Evolutionary conservation across 495 filamentous ascomycete species (phyloP), one percentile per base, ranked within the genome.

Genomic region (Cudoniella acicularis): DNA sequence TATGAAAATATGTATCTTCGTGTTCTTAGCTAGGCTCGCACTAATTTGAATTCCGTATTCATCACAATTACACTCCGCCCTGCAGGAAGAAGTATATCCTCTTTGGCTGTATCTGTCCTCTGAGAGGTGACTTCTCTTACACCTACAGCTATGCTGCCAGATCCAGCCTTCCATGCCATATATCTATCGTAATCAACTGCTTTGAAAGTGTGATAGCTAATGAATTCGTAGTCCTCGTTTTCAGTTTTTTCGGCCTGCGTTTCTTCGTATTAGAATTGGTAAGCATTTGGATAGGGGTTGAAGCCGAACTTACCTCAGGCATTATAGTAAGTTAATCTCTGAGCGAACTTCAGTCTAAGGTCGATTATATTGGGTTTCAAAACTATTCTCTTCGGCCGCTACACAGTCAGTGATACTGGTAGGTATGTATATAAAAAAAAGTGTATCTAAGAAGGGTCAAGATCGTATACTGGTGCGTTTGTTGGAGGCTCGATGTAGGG

Each of bases 81-180:
- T 18, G 8, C 26, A 53, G 50, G 26, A 53, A 53, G 50, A 53
- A 30, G 50, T 21, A 20, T 18, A 53, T 53, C 26, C 50, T 53
- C 50, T 53, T 30, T 40, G 26, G 30, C 26, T 18, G 50, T 40
- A 53, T 53, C 24, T 53, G 50, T 53, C 26, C 26, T 10, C n/a
- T 18, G 10, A 8, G 3, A 3, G 22, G 48, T 23, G 22, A 25
- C 24, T 21, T 23, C 22, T 18, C 23, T 30, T 53, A 40, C 16
- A 53, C 50, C 50, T 21, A 53, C 16, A 53, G 4, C 26, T 53
- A 53, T 40, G 11, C 26, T 11, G 17, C 50, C 50, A 53, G 23
- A 30, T 53, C 50, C 50, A 53, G 24, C 50, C 50, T 53, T 53
- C 50, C 50, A 53, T 53, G 50, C 30, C 50, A 53, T 53, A 53